Conservation (phyloP, 23 red algal species). For the Gracilaria gracilis region DNA sequence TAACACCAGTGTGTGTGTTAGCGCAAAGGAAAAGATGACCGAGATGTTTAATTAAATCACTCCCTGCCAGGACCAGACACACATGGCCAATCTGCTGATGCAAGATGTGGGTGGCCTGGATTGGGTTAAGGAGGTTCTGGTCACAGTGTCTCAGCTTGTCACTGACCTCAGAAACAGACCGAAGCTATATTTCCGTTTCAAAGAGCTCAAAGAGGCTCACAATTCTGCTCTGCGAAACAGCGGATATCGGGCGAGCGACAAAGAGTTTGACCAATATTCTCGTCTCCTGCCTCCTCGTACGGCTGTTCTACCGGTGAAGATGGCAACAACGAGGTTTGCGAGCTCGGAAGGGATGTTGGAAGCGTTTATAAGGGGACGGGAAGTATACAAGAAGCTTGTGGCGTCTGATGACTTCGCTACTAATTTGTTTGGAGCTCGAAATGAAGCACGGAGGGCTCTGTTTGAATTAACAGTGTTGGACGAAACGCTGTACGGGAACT, state of each 20-base stretch:
- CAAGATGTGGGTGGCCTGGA: not conserved
- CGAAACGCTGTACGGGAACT: not conserved
- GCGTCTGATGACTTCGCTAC: not conserved
- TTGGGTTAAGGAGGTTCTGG: not conserved
- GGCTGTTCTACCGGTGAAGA: not conserved
- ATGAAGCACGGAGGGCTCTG: not conserved
- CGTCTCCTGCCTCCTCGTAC: not conserved
- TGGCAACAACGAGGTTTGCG: not conserved
- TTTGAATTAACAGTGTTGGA: not conserved
- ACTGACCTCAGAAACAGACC: not conserved
- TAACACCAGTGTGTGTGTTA: not conserved
- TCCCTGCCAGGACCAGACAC: not conserved
- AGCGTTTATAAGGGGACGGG: not conserved
- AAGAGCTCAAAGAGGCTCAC: not conserved
- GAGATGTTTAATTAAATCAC: not conserved
- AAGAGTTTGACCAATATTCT: no score
- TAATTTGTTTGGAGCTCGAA: not conserved
- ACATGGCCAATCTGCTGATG: not conserved
- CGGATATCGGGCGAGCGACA: not conserved
- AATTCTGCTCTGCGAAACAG: not conserved
- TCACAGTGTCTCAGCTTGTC: not conserved
- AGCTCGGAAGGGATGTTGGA: not conserved
- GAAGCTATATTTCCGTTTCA: not conserved
- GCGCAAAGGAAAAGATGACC: not conserved
- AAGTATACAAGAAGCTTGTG: not conserved